phyloP scores from a whole-genome alignment of 2,329 filamentous ascomycete species.

The Fusarium xylarioides region DNA sequence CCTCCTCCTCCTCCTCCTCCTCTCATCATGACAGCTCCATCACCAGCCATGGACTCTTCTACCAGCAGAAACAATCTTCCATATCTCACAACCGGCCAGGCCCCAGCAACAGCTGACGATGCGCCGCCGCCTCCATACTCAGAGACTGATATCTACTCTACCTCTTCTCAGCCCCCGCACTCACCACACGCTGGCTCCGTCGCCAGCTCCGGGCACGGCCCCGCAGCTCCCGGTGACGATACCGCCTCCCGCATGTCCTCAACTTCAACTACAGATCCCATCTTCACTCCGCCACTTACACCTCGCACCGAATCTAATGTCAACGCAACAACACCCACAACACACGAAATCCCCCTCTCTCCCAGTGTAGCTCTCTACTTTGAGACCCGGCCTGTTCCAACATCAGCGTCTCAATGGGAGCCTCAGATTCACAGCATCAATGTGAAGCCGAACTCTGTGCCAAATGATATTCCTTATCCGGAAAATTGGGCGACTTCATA shows the following conservation, averaged over 20 bases:
- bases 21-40: conserved; percentile 29
- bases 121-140: conserved; percentile 65
- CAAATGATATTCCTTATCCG: conserved; percentile 57
- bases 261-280: conserved; percentile 54
- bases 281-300: conserved; percentile 63
- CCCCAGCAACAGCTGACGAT: conserved; percentile 42
- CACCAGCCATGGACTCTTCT: conserved; percentile 23
- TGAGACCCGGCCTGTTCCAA: conserved; percentile 52
- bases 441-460: conserved; percentile 48
- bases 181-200: conserved; percentile 27
- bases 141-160: conserved; percentile 65
- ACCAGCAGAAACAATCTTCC: conserved; percentile 5
- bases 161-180: conserved; percentile 45
- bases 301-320: conserved; percentile 47
- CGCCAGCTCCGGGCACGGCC: conserved; percentile 37
- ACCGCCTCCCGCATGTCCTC: conserved; percentile 51
- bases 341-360: conserved; percentile 29
- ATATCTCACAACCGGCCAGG: conserved; percentile 23
- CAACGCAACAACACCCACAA: conserved; percentile 17
- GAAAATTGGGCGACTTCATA: conserved; percentile 49
- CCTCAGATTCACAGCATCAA: conserved; percentile 48
- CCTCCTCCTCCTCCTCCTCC: not conserved
- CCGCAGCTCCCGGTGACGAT: conserved; percentile 47
- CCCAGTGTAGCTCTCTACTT: conserved; percentile 53
- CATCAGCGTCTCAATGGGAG: conserved; percentile 33